Evolutionary conservation across 2,329 filamentous ascomycete genomes (phyloP), one percentile per base, ranked within the genome.

Genomic region (Ceratocystis destructans): DNA sequence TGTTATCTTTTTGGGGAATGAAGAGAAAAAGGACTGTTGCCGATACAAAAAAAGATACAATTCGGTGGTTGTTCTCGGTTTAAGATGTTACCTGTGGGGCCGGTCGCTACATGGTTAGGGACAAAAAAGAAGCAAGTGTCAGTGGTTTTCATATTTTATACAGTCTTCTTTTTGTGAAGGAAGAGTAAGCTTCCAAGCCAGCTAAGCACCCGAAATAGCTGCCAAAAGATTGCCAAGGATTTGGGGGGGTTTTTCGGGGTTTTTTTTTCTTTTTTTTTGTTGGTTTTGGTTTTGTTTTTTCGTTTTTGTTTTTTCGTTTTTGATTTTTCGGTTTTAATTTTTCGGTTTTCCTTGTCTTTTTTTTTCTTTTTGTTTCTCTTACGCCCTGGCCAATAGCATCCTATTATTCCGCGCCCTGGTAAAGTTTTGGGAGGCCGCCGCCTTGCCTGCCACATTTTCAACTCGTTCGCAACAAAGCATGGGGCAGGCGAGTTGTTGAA

Each of bases 181-280:
- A 59, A 59, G 55, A 59, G 55, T 59, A 59, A 59, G 55, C 55
- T 59, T n/a, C 25, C 10, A 41, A 12, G 37, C 37, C 37, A 41
- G 37, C 37, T 41, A 41, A 41, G 37, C 37, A 41, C 37, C 37
- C 3, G 37, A 41, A 41, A 41, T 41, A 41, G 37, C 37, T 15
- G 37, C 37, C 37, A 41, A 15, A 5, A 41, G 10, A 41, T 28
- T 53, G 22, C 48, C 48, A 53, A 53, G 48, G 25, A 10, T 25
- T 15, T 53, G 12, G 25, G 7, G 28, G n/a, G n/a, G n/a, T n/a
- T n/a, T n/a, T n/a, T n/a, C n/a, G n/a, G n/a, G n/a, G n/a, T n/a
- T n/a, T n/a, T n/a, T n/a, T n/a, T n/a, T n/a, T n/a, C n/a, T n/a
- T n/a, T n/a, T n/a, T n/a, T n/a, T n/a, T n/a, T n/a, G n/a, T n/a